phyloP scores from a whole-genome alignment of 2,329 filamentous ascomycete species.

The Ilyonectria mors-panacis region DNA sequence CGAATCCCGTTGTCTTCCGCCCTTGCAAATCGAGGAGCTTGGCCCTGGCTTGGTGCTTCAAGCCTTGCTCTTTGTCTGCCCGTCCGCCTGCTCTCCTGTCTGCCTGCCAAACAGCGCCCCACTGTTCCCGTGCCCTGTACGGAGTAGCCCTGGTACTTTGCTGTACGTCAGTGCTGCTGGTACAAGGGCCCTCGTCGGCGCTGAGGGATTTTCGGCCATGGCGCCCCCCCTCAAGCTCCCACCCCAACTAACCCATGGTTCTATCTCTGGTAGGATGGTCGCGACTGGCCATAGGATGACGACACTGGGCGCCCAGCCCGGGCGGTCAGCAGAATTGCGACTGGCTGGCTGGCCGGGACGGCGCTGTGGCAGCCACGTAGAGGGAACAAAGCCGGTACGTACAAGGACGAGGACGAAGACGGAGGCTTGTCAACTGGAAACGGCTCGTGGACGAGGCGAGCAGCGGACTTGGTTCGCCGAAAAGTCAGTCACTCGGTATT shows the following conservation, averaged over 20 bases:
- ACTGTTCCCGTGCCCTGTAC: constrained; percentile 37
- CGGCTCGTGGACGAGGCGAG: constrained; percentile 32
- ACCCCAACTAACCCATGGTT: constrained; percentile 41
- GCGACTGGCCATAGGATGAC: constrained; percentile 41
- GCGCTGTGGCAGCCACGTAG: background rate
- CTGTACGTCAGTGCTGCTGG: constrained; percentile 47
- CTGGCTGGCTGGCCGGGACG: constrained; percentile 37
- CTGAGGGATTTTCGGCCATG: constrained; percentile 49
- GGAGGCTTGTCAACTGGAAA: constrained; percentile 18
- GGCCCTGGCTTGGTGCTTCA: constrained; percentile 23
- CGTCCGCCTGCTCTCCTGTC: constrained; percentile 28
- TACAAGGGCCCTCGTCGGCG: constrained; percentile 42
- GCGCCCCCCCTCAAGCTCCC: constrained; percentile 34
- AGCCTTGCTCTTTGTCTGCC: constrained; percentile 28
- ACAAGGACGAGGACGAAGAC: constrained; percentile 11
- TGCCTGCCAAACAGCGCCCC: constrained; percentile 21
- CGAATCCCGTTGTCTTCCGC: constrained; percentile 38
- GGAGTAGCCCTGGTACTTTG: constrained; percentile 41
- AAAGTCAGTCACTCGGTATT: constrained; percentile 25
- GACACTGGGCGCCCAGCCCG: constrained; percentile 44
- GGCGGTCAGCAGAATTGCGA: constrained; percentile 49
- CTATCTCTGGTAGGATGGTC: constrained; percentile 42
- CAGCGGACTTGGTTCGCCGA: constrained; percentile 23
- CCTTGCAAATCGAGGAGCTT: constrained; percentile 36
- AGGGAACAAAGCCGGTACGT: constrained; percentile 3